Evolutionary conservation across 768 basidiomycete species (phyloP).

Genomic region (button mushroom (Agaricus bisporus)): DNA sequence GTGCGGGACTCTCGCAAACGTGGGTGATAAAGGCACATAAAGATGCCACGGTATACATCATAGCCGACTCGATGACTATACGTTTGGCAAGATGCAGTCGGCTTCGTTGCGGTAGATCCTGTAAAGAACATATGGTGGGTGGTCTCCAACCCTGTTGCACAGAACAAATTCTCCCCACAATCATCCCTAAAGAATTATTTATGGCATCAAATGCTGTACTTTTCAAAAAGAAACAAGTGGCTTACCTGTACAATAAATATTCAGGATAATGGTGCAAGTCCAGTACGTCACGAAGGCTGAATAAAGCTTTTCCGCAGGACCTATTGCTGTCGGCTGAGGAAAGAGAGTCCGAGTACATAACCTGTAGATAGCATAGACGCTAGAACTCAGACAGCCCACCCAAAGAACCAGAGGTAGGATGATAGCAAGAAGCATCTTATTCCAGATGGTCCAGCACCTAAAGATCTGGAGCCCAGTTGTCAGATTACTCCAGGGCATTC

Average conservation of each 20-base stretch:
- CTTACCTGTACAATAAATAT: constrained; percentile 17
- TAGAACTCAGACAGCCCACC: constrained; percentile 10
- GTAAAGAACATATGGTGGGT: constrained; percentile 1
- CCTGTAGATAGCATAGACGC: not conserved
- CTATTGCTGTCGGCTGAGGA: not conserved
- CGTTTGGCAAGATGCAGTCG: constrained; percentile 1
- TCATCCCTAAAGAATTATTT: constrained; percentile 4
- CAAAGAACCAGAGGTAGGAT: constrained; percentile 13
- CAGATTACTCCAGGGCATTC: not conserved
- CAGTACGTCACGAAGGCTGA: constrained; percentile 8
- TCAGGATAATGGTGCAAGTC: constrained; percentile 14
- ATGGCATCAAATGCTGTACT: too few species aligned
- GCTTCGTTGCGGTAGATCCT: constrained; percentile 1
- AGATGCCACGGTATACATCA: constrained; percentile 13
- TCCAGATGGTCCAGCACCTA: constrained; percentile 16
- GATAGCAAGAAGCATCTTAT: constrained; percentile 7
- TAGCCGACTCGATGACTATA: constrained; percentile 15
- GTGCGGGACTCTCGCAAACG: constrained; percentile 8
- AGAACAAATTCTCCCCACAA: constrained; percentile 12
- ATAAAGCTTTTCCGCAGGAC: not conserved
- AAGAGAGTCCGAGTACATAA: not conserved
- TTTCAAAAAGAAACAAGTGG: not conserved
- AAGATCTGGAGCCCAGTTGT: constrained; percentile 7
- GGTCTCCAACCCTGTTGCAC: constrained; percentile 3
- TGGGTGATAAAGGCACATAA: constrained; percentile 13